Conservation (phyloP, 2,329 filamentous ascomycete species). For the Fusarium aywerte region DNA sequence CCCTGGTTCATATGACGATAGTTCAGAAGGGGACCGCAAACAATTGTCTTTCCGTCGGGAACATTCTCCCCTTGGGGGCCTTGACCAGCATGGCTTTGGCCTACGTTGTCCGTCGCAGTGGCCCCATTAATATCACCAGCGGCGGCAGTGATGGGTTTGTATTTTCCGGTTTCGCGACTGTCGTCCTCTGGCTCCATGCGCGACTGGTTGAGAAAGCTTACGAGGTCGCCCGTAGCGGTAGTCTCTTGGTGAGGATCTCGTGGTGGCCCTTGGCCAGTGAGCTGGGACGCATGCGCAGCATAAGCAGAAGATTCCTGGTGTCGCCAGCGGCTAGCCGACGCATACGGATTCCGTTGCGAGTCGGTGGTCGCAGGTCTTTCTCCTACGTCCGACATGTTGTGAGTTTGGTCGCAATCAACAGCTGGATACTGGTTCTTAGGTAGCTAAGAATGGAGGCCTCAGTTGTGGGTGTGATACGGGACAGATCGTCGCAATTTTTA, state of each 20-base stretch:
- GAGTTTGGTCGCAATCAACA: neutral
- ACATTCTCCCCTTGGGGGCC: constrained; percentile 30
- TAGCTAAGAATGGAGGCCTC: constrained; percentile 28
- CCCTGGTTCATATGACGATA: constrained; percentile 79
- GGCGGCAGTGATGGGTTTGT: constrained; percentile 62
- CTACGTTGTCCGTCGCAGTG: constrained; percentile 16
- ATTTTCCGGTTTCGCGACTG: constrained; percentile 51
- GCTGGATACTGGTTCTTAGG: neutral
- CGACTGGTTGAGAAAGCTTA: constrained; percentile 65
- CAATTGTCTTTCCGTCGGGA: constrained; percentile 67
- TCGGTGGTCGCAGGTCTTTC: constrained; percentile 46
- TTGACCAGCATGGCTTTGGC: constrained; percentile 47
- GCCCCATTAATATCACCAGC: constrained; percentile 43
- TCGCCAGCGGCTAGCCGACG: constrained; percentile 68
- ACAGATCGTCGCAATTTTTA: constrained; percentile 22
- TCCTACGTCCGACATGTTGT: constrained; percentile 41
- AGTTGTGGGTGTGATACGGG: constrained; percentile 7
- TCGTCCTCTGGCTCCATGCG: constrained; percentile 58
- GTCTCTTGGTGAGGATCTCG: constrained; percentile 50
- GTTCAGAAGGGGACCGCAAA: constrained; percentile 80
- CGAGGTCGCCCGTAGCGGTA: constrained; percentile 62
- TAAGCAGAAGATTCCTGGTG: constrained; percentile 71
- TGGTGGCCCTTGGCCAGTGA: constrained; percentile 40
- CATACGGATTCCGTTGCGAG: constrained; percentile 61
- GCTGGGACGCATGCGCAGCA: constrained; percentile 58